Evolutionary conservation across 805 yeast species (phyloP), one percentile per base, ranked within the genome.

Genomic region (Debaryomyces castellii): DNA sequence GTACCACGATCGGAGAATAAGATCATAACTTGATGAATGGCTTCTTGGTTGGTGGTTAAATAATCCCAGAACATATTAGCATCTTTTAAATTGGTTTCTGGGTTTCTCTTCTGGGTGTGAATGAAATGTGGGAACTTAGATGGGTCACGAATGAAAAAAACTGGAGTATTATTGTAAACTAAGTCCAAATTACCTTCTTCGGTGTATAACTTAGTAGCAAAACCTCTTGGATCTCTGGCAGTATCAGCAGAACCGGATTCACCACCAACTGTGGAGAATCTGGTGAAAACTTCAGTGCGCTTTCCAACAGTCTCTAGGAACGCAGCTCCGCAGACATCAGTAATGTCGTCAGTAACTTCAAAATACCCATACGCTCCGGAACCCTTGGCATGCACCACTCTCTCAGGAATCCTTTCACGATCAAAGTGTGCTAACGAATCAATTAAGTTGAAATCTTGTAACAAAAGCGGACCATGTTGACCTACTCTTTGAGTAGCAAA

Each of bases 351-450:
- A 10, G 96, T 89, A 43, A 85, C 91, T 66, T 87, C 95, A 63
- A 89, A 89, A 53, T 76, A 78, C 53, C 96, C 96, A 63, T 76
- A 87, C 8, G 96, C 96, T 61, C 96, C 96, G 9, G 91, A 86
- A 55, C 96, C 96, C 65, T 89, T 89, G 43, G 96, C 96, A 62
- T 89, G 96, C 28, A 89, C 96, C 46, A 89, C 96, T 68, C 96
- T 77, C 71, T 89, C 96, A 9, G 96, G 96, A 52, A 89, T 85
- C 67, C 96, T 76, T 69, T 89, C 96, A 55, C 96, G 77, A 69
- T 87, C 95, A 59, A 89, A 89, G 66, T 88, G 96, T 17, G 96
- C 91, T 46, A 89, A 67, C 2, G 88, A 78, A 58, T 89, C 96
- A 57, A 89, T 76, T 67, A 89, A 70, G 61, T 83, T 82, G 69